These are phyloP conservation scores for Populus pruinosa DNA, from an alignment of 345 rosid genomes.

Conservation along the genomic window DNA sequence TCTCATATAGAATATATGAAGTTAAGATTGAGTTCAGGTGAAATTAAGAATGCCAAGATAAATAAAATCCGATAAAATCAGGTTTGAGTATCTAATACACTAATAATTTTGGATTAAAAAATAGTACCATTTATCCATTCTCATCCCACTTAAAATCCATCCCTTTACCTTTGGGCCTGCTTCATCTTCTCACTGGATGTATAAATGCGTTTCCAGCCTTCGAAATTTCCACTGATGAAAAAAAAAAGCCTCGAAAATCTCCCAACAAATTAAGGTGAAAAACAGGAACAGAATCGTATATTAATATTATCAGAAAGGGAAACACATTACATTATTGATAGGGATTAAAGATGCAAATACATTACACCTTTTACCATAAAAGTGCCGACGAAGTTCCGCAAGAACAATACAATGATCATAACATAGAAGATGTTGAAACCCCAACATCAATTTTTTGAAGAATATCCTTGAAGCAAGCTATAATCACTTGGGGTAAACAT, in stretches of 20 bases:
- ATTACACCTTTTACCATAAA: neutral
- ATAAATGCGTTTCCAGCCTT: neutral
- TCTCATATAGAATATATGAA: no score
- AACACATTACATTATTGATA: neutral
- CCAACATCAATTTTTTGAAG: neutral
- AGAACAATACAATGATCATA: neutral
- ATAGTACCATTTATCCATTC: no score
- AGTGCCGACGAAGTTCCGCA: neutral
- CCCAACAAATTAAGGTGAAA: neutral
- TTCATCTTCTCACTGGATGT: no score
- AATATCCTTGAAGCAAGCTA: neutral
- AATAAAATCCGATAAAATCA: no score
- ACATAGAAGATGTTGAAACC: neutral
- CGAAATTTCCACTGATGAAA: neutral
- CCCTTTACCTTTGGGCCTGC: no score
- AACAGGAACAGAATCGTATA: neutral
- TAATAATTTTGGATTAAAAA: no score
- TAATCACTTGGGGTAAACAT: slow-evolving; percentile 27
- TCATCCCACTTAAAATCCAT: no score
- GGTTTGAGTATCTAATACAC: no score
- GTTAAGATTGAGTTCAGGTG: no score
- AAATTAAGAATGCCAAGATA: no score
- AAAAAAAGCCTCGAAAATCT: neutral
- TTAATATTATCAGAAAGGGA: neutral
- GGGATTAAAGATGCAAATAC: neutral